Base-by-base conservation (phyloP, 495 filamentous ascomycete genomes). In the Aspergillus mulundensis region DNA sequence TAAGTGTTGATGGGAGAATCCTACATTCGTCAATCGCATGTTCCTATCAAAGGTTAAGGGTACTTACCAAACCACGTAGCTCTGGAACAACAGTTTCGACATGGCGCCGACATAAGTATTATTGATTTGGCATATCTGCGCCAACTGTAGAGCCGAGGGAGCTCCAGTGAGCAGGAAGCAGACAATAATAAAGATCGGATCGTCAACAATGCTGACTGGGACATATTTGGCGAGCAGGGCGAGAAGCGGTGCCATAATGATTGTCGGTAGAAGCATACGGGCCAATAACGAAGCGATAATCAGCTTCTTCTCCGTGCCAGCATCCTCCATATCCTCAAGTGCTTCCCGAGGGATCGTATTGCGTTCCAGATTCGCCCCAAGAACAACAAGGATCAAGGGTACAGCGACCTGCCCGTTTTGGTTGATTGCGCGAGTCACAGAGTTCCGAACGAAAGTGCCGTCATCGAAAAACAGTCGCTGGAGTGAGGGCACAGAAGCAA, bases 41-140 rank as follows among this genome's bases (percentile, higher is more conserved):
- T 8, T 1, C 34, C 20, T 21, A 12, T 14, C 1, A 8, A 2
- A 1, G 42, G 3, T 40, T 24, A 18, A 30, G 23, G 32, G 28
- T 45, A 5, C 84, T 72, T 80, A 91, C 88, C 90, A 96, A 57
- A 95, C 84, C 19, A 98, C 94, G 63, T 98, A 98, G 74, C 93
- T 96, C 79, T 96, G 92, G 80, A 97, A 95, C 18, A 97, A 73
- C 43, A 98, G 77, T 66, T 84, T 91, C 23, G 89, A 87, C 91
- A 98, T 97, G 32, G 91, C 89, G 23, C 85, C 82, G 72, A 97
- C 90, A 68, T 89, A 98, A 12, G 97, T 95, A 54, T 86, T 88
- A 69, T 98, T 98, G 71, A 97, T 90, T 77, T 97, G 95, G 74
- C 94, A 98, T 56, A 98, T 98, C 74, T 98, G 94, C 7, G 95